Base-by-base conservation (phyloP, 257 asterid genomes). In the Plectranthus barbatus region DNA sequence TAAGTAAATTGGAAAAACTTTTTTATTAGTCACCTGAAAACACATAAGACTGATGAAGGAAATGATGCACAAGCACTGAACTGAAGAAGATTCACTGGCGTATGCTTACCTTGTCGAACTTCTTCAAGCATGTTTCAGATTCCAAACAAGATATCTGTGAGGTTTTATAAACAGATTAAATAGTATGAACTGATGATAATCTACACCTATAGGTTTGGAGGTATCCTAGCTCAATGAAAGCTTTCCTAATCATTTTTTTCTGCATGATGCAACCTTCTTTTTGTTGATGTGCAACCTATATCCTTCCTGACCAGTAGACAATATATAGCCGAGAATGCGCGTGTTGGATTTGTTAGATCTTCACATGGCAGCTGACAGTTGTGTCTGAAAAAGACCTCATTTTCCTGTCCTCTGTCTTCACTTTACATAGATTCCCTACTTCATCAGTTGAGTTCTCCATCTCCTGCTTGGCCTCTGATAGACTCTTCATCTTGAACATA, bases 71-170 rank as follows among this genome's bases (percentile, higher is more conserved):
- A 9, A 10, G 29, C 56, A 51, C 11, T 10, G 55, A 56, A 13
- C n/a, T 57, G n/a, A n/a, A n/a, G 1, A 31, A 47, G 51, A 56
- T 46, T 62, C 49, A 19, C 40, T 20, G 12, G 37, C 29, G 11
- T n/a, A 15, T 18, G 56, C 95, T 79, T 78, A 91, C 96, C 81
- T 84, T 91, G 85, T 91, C 98, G 37, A 91, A 83, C 76, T 88
- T 91, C 94, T 91, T 88, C 90, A 91, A 84, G 88, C 92, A 91
- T 77, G 87, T 91, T 91, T 77, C 88, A 77, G 68, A 72, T 84
- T 92, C 98, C 6, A 46, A 41, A 57, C 11, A 68, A 31, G 12
- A 53, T 11, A 24, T 10, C 3, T 23, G 13, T 23, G 1, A 47
- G 3, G 2, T 60, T 18, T 51, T 18, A 1, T 3, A 17, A 64